A percentile compares a stretch with the other conserved stretches of the same genome.
Evolutionary conservation across 2,329 filamentous ascomycete species (phyloP).

Genomic region (Nothomitra cinnamomea): DNA sequence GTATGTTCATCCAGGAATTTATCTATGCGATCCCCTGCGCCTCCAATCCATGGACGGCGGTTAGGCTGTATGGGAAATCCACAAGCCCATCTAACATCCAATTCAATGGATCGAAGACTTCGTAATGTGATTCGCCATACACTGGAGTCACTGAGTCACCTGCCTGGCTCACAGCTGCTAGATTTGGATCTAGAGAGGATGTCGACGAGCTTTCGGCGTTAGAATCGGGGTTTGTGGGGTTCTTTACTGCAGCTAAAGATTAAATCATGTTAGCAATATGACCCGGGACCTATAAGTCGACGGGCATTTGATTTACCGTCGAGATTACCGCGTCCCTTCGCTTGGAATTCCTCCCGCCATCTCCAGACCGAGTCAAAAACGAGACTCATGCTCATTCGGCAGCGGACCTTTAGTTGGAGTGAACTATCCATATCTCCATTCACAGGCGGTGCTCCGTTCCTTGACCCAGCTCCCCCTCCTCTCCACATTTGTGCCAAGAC

Average conservation of each 20-base stretch:
- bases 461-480: conserved; percentile 28
- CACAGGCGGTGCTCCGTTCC: conserved; percentile 23
- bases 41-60: neutral
- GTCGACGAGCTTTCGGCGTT: conserved; percentile 50
- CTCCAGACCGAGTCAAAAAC: conserved; percentile 76
- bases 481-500: conserved; percentile 84
- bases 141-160: conserved; percentile 21
- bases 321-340: conserved; percentile 28
- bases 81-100: conserved; percentile 84
- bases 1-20: neutral
- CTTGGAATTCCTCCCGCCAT: conserved; percentile 58
- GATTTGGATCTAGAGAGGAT: conserved; percentile 37
- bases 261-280: conserved; percentile 18
- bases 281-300: conserved; percentile 8
- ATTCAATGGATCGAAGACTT: conserved; percentile 82
- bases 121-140: conserved; percentile 55
- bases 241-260: conserved; percentile 49
- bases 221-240: conserved; percentile 73
- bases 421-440: conserved; percentile 41
- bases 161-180: conserved; percentile 18
- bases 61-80: conserved; percentile 45
- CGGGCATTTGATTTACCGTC: conserved; percentile 31
- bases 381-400: conserved; percentile 69
- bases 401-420: conserved; percentile 65
- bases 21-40: neutral